These are phyloP conservation scores for Stagonosporopsis cucurbitacearum DNA, from an alignment of 2,329 filamentous ascomycete species.

Conservation along the genomic window DNA sequence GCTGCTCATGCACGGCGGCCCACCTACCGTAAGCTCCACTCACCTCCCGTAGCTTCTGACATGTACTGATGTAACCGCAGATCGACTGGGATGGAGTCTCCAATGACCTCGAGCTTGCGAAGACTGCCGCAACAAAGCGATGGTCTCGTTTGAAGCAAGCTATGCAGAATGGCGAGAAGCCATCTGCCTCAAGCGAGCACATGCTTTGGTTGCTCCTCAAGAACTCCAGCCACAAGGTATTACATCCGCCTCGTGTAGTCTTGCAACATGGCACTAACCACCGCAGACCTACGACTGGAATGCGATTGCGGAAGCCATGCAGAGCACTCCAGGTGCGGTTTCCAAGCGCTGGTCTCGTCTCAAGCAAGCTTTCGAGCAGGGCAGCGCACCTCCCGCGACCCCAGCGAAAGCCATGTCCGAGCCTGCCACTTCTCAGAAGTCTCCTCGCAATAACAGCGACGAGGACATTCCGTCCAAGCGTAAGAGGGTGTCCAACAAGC, in stretches of 20 bases:
- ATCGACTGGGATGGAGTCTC: conserved; percentile 41
- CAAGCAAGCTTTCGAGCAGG: conserved; percentile 39
- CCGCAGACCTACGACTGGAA: conserved; percentile 34
- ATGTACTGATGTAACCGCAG: conserved; percentile 22
- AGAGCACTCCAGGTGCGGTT: conserved; percentile 40
- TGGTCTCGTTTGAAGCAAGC: conserved; percentile 43
- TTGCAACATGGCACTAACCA: background rate
- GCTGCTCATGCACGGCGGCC: conserved; percentile 35
- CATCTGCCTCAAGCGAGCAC: conserved; percentile 21
- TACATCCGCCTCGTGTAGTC: background rate
- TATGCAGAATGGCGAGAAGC: conserved; percentile 30
- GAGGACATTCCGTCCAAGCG: conserved; percentile 22
- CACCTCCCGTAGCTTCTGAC: background rate
- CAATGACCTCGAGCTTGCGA: conserved; percentile 33
- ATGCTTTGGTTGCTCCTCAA: conserved; percentile 43
- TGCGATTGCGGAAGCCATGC: conserved; percentile 34
- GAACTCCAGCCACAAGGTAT: conserved; percentile 34
- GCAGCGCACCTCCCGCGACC: conserved; percentile 13
- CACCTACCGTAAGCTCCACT: conserved; percentile 25
- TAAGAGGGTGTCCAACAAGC: conserved; percentile 25
- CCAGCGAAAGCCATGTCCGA: background rate
- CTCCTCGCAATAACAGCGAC: background rate
- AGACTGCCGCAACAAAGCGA: conserved; percentile 37
- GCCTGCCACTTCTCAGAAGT: conserved; percentile 9
- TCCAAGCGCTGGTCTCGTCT: conserved; percentile 44